Conservation (phyloP, 2,329 filamentous ascomycete genomes). For the Paracamarosporium sp. region DNA sequence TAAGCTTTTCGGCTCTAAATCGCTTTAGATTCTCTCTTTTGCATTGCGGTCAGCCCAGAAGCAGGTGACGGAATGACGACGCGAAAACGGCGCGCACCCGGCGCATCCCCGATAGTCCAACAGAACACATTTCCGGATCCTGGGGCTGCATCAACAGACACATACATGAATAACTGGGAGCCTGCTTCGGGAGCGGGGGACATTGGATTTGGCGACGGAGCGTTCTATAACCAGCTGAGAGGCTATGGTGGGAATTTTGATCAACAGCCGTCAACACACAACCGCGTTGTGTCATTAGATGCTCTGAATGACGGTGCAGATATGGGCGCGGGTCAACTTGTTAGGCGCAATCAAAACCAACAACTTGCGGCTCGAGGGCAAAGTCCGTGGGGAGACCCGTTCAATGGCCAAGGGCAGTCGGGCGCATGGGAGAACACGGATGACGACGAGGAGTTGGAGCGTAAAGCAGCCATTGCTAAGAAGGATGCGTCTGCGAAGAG, state of each 20-base stretch:
- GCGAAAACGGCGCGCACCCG: slow-evolving; percentile 78
- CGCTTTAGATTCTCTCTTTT: background rate
- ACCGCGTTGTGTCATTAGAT: slow-evolving; percentile 42
- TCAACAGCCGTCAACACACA: slow-evolving; percentile 26
- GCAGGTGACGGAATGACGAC: slow-evolving; percentile 32
- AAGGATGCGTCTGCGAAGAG: slow-evolving; percentile 86
- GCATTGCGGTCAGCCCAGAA: background rate
- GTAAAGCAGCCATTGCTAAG: slow-evolving; percentile 81
- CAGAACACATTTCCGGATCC: slow-evolving; percentile 57
- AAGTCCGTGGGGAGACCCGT: slow-evolving; percentile 48
- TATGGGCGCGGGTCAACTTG: slow-evolving; percentile 50
- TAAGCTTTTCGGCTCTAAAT: background rate
- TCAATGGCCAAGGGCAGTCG: slow-evolving; percentile 51
- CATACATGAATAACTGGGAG: slow-evolving; percentile 46
- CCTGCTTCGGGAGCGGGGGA: slow-evolving; percentile 26
- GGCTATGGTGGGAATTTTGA: slow-evolving; percentile 27
- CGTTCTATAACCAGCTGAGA: slow-evolving; percentile 45
- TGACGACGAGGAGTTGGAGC: slow-evolving; percentile 79
- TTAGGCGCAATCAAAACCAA: slow-evolving; percentile 55
- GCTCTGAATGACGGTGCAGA: slow-evolving; percentile 32
- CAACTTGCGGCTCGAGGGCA: slow-evolving; percentile 50
- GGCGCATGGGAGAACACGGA: slow-evolving; percentile 66
- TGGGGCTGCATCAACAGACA: slow-evolving; percentile 45
- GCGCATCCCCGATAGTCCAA: slow-evolving; percentile 69
- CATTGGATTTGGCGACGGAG: slow-evolving; percentile 44